These are phyloP conservation scores for Dryas alaskensis DNA, from an alignment of 306 rosid genomes.

Conservation along the genomic window DNA sequence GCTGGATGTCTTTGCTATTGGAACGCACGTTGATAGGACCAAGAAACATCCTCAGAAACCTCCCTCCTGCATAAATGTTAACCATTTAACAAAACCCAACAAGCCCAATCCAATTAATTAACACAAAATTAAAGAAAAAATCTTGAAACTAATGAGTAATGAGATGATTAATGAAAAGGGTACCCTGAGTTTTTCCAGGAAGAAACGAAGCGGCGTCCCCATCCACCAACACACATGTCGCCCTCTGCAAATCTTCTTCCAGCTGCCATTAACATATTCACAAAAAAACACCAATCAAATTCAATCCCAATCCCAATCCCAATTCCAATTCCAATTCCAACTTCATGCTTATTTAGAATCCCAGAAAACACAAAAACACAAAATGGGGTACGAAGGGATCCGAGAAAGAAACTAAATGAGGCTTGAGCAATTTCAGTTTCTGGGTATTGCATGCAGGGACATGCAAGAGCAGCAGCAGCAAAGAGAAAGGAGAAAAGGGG, in stretches of 20 bases:
- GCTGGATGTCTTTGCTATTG: constrained; percentile 72
- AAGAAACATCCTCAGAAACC: constrained; percentile 83
- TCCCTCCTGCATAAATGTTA: constrained; percentile 35
- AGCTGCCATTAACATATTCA: constrained; percentile 40
- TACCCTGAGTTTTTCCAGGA: constrained; percentile 80
- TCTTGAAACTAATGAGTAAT: not conserved
- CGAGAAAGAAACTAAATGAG: not conserved
- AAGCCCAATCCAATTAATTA: not conserved
- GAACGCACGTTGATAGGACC: constrained; percentile 97
- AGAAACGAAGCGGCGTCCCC: constrained; percentile 83
- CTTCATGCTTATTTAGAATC: not conserved
- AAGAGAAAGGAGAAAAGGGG: not conserved
- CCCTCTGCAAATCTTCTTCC: constrained; percentile 84
- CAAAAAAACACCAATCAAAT: not conserved
- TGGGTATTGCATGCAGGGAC: constrained; percentile 10
- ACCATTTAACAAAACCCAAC: not conserved
- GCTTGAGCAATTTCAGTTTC: not conserved
- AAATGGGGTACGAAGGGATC: not conserved
- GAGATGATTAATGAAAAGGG: not conserved
- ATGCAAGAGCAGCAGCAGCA: constrained; percentile 1
- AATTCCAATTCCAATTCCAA: not conserved
- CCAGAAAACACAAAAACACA: not conserved
- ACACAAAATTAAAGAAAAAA: not conserved
- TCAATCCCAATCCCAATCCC: not conserved
- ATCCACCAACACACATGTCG: constrained; percentile 68